phyloP scores from a whole-genome alignment of 768 basidiomycete genomes.

The Boletus edulis region DNA sequence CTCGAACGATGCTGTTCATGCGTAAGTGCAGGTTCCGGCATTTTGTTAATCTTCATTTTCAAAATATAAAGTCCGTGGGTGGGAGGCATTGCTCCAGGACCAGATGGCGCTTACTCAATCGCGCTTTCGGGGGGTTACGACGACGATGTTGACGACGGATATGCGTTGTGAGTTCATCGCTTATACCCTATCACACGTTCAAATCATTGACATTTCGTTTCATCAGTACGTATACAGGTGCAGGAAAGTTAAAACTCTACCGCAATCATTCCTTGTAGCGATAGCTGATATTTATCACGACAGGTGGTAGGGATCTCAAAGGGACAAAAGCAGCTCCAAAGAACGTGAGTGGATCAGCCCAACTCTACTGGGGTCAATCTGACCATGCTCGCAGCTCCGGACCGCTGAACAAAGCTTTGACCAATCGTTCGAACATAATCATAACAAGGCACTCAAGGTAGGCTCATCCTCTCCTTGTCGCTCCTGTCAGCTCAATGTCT shows the following conservation, averaged over 20 bases:
- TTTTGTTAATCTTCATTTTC: neutral
- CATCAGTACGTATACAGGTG: conserved; percentile 74
- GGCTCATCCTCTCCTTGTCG: neutral
- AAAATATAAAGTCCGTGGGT: conserved; percentile 64
- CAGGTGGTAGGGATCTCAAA: conserved; percentile 82
- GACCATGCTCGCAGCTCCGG: conserved; percentile 56
- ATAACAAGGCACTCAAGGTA: conserved; percentile 70
- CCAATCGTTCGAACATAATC: conserved; percentile 72
- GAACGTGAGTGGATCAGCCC: conserved; percentile 52
- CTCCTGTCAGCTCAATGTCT: neutral
- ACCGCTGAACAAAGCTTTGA: conserved; percentile 86
- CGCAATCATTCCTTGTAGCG: neutral
- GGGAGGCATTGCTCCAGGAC: conserved; percentile 65
- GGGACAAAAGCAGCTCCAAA: conserved; percentile 82
- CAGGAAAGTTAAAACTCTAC: conserved; percentile 41
- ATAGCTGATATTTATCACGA: neutral
- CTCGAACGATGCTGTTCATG: conserved; percentile 78
- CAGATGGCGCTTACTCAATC: conserved; percentile 76
- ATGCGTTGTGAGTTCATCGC: conserved; percentile 65
- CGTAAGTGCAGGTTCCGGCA: conserved; percentile 47
- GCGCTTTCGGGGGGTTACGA: conserved; percentile 89
- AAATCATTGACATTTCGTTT: neutral
- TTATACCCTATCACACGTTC: neutral
- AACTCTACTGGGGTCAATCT: neutral
- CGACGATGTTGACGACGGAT: conserved; percentile 80